Evolutionary conservation across 2,329 filamentous ascomycete species (phyloP).

Genomic region (Fusarium subglutinans): DNA sequence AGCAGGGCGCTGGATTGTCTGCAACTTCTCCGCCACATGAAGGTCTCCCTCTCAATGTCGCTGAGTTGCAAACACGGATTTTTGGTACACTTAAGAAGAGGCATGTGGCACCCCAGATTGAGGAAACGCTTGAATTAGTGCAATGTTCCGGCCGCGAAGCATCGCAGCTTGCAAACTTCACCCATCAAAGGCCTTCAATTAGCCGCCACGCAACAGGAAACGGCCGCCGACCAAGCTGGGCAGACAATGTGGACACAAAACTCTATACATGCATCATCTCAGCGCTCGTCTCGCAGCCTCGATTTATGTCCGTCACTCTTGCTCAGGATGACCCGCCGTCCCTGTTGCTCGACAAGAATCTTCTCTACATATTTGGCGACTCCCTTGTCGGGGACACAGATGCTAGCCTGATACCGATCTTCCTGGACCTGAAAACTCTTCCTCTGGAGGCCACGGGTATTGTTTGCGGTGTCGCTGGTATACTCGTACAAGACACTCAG

Average conservation of each 20-base stretch:
- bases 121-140: constrained; percentile 74
- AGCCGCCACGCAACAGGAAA: constrained; percentile 51
- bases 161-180: constrained; percentile 51
- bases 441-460: constrained; percentile 93
- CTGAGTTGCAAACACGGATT: constrained; percentile 83
- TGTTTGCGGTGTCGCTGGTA: constrained; percentile 90
- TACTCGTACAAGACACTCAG: constrained; percentile 77
- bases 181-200: constrained; percentile 49
- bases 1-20: constrained; percentile 44
- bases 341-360: constrained; percentile 74
- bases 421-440: constrained; percentile 81
- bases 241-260: constrained; percentile 69
- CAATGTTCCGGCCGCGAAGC: constrained; percentile 78
- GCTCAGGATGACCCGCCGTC: constrained; percentile 79
- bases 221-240: constrained; percentile 56
- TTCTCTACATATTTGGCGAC: constrained; percentile 74
- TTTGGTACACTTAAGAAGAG: constrained; percentile 84
- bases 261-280: constrained; percentile 71
- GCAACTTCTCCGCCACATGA: constrained; percentile 68
- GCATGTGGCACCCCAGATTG: constrained; percentile 77
- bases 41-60: constrained; percentile 79
- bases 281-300: constrained; percentile 68
- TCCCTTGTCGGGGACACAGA: constrained; percentile 79
- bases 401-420: constrained; percentile 82
- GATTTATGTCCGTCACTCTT: constrained; percentile 78